Evolutionary conservation across 345 rosid genomes (phyloP).

Genomic region (Bruguiera parviflora): DNA sequence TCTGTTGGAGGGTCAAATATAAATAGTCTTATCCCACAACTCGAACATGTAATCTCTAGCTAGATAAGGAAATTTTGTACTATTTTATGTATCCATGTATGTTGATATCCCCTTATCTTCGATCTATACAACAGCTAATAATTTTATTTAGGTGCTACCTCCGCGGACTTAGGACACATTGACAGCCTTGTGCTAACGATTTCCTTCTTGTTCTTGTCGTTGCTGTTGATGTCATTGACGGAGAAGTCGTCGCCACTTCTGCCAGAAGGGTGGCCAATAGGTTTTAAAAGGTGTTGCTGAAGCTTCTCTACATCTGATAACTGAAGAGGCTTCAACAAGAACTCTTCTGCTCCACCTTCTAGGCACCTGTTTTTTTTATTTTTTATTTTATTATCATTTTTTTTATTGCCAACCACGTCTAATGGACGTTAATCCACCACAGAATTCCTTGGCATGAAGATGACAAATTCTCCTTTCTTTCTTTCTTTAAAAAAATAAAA

Average conservation of each 20-base stretch:
- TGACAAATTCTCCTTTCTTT: not conserved
- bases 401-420: not conserved
- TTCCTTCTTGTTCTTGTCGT: slow-evolving; percentile 10
- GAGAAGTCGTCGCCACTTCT: not conserved
- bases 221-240: not conserved
- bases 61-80: no score
- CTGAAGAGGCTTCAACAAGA: slow-evolving; percentile 50
- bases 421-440: no score
- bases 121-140: slow-evolving; percentile 26
- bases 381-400: not conserved
- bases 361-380: slow-evolving; percentile 40
- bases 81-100: not conserved
- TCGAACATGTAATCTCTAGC: no score
- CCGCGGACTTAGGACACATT: slow-evolving; percentile 27
- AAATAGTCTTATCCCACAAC: no score
- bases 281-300: slow-evolving; percentile 38
- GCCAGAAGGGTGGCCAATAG: slow-evolving; percentile 19
- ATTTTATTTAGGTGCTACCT: slow-evolving; percentile 40
- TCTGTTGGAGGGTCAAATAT: no score
- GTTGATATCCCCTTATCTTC: not conserved
- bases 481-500: not conserved
- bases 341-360: slow-evolving; percentile 62
- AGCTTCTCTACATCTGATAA: slow-evolving; percentile 51
- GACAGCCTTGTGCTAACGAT: slow-evolving; percentile 40
- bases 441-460: not conserved